phyloP scores from a whole-genome alignment of 371 early-diverging fungal genomes.

The Mortierella sp. region DNA sequence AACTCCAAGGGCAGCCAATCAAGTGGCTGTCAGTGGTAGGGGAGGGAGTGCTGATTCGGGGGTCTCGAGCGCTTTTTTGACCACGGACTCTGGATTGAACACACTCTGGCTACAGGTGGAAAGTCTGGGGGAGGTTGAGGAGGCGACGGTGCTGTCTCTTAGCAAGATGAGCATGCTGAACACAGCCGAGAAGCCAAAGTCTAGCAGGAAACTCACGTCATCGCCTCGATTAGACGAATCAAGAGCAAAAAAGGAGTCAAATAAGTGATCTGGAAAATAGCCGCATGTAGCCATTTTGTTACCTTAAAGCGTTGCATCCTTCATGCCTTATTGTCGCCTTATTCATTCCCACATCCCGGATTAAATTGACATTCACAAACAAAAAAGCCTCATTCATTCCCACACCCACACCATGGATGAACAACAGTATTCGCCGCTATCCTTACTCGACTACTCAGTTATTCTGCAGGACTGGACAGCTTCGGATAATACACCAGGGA shows the following conservation, averaged over 20 bases:
- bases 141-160: neutral
- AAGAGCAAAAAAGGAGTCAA: neutral
- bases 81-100: neutral
- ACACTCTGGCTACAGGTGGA: neutral
- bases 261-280: neutral
- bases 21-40: neutral
- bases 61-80: conserved; percentile 3
- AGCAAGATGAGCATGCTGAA: neutral
- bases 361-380: too few species aligned
- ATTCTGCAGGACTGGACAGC: conserved; percentile 6
- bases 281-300: too few species aligned
- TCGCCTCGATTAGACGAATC: neutral
- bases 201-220: neutral
- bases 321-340: too few species aligned
- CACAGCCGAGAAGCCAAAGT: neutral
- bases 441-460: neutral
- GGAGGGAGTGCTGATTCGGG: neutral
- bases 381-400: too few species aligned
- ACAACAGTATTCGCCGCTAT: neutral
- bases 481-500: neutral
- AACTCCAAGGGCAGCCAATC: neutral
- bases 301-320: too few species aligned
- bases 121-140: neutral
- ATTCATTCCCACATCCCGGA: too few species aligned
- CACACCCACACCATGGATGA: too few species aligned